Evolutionary conservation across 306 rosid genomes (phyloP).

Genomic region (Ochetophila trinervis): DNA sequence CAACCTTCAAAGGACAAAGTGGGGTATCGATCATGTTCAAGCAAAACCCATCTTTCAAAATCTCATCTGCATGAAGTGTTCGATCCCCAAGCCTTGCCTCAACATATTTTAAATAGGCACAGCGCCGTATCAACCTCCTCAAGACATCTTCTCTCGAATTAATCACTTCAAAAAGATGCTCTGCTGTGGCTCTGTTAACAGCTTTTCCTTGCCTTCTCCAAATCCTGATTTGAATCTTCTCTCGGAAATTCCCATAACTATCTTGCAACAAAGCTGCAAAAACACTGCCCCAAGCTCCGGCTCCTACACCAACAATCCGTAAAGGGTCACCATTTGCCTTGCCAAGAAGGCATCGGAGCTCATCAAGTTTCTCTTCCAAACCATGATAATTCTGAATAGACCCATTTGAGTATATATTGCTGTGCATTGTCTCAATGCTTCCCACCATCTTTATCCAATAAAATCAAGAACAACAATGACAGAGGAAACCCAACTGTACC

Average conservation of each 20-base stretch:
- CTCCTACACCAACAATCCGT: conserved; percentile 85
- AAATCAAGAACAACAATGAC: conserved; percentile 20
- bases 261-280: conserved; percentile 80
- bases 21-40: conserved; percentile 94
- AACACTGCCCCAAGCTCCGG: conserved; percentile 98
- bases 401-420: conserved; percentile 48
- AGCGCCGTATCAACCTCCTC: conserved; percentile 81
- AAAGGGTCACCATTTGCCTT: conserved; percentile 65
- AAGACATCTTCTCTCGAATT: conserved; percentile 83
- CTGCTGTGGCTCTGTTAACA: conserved; percentile 71
- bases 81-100: conserved; percentile 95
- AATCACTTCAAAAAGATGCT: conserved; percentile 79
- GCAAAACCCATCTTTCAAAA: conserved; percentile 87
- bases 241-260: conserved; percentile 72
- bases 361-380: conserved; percentile 74
- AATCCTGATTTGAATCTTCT: conserved; percentile 74
- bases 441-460: conserved; percentile 41
- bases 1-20: conserved; percentile 86
- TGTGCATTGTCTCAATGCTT: conserved; percentile 41
- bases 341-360: conserved; percentile 44
- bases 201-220: conserved; percentile 81
- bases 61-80: conserved; percentile 80
- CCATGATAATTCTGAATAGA: conserved; percentile 48
- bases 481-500: neutral
- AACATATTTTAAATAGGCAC: conserved; percentile 82